Evolutionary conservation across 2,329 filamentous ascomycete genomes (phyloP).

Genomic region (Fusarium sp.): DNA sequence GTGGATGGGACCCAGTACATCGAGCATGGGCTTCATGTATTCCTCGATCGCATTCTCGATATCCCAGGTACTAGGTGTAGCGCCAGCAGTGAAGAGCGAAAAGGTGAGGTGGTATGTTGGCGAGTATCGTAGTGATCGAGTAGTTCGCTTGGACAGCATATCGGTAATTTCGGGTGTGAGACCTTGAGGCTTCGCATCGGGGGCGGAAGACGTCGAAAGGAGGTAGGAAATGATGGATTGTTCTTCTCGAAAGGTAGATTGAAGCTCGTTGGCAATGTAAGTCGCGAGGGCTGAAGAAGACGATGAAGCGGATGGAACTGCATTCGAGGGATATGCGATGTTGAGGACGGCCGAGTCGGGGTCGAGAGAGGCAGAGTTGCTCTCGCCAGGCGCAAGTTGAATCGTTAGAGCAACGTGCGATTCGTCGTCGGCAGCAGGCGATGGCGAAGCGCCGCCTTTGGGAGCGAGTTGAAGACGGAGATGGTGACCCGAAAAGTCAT

Average conservation of each 20-base stretch:
- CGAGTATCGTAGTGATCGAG: constrained; percentile 88
- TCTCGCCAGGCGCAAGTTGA: constrained; percentile 73
- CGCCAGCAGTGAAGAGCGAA: constrained; percentile 87
- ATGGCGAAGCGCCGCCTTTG: constrained; percentile 36
- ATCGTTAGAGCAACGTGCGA: constrained; percentile 74
- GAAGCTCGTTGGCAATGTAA: constrained; percentile 82
- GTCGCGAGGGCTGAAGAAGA: constrained; percentile 79
- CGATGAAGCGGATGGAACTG: constrained; percentile 73
- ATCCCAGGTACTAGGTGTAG: constrained; percentile 87
- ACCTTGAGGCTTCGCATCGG: constrained; percentile 59
- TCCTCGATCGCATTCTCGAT: constrained; percentile 83
- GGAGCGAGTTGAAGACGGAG: constrained; percentile 64
- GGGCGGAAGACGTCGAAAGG: constrained; percentile 66
- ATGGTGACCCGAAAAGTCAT: constrained; percentile 87
- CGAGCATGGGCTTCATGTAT: constrained; percentile 84
- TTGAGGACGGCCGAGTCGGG: constrained; percentile 78
- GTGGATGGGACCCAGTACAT: constrained; percentile 83
- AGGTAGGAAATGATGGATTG: constrained; percentile 85
- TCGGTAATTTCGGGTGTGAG: constrained; percentile 65
- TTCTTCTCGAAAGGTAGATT: constrained; percentile 85
- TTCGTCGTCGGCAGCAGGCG: constrained; percentile 53
- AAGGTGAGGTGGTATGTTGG: constrained; percentile 96
- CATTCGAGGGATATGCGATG: constrained; percentile 78
- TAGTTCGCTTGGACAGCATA: constrained; percentile 76
- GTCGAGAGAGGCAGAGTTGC: constrained; percentile 72